phyloP scores from a whole-genome alignment of 2,329 filamentous ascomycete species.

The Paecilomyces sp. region DNA sequence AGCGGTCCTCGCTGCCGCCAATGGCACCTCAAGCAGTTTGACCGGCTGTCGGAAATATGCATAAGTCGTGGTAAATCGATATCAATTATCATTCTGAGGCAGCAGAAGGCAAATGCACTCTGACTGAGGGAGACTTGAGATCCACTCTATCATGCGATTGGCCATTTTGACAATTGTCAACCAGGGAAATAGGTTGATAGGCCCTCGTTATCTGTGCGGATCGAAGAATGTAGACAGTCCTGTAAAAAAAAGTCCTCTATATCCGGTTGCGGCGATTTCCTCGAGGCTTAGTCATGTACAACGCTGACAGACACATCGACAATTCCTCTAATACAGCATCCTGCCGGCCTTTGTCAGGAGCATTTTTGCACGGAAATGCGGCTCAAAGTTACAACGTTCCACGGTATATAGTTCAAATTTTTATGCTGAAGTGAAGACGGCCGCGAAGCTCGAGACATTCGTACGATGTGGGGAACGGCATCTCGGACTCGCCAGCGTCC shows the following conservation, averaged over 20 bases:
- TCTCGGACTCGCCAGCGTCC: not conserved
- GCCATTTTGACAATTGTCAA: not conserved
- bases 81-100: not conserved
- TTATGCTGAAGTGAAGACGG: not conserved
- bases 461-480: not conserved
- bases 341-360: not conserved
- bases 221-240: not conserved
- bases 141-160: not conserved
- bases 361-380: not conserved
- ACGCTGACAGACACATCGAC: not conserved
- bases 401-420: not conserved
- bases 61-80: not conserved
- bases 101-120: not conserved
- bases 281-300: not conserved
- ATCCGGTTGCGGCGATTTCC: not conserved
- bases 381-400: not conserved
- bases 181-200: not conserved
- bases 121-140: not conserved
- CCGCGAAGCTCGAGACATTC: not conserved
- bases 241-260: not conserved
- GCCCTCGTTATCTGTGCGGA: not conserved
- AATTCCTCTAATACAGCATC: not conserved
- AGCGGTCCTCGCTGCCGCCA: not conserved
- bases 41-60: not conserved
- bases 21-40: not conserved